Evolutionary conservation across 2,329 filamentous ascomycete genomes (phyloP).

Genomic region (Fusarium ambrosium): DNA sequence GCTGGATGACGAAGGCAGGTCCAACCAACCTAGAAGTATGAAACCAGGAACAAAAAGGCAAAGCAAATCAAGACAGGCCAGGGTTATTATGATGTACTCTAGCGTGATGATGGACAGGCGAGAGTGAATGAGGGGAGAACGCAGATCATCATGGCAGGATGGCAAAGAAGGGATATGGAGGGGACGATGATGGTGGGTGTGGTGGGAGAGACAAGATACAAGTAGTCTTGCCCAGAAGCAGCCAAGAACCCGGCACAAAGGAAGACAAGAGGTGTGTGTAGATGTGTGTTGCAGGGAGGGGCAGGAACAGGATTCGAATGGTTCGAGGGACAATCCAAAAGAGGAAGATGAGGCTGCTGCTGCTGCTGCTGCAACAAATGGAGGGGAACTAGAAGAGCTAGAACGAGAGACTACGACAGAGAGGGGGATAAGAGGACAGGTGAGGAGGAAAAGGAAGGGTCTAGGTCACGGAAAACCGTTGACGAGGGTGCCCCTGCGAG

Average conservation of each 20-base stretch:
- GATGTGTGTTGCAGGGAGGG: conserved; percentile 13
- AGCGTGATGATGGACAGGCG: not conserved
- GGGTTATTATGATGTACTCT: conserved; percentile 6
- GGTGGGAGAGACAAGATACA: conserved; percentile 35
- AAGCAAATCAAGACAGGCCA: conserved; percentile 2
- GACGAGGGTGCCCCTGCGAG: conserved; percentile 37
- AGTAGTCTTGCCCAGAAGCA: conserved; percentile 31
- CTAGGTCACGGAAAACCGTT: conserved; percentile 23
- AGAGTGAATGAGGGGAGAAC: not conserved
- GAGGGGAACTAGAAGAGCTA: conserved; percentile 15
- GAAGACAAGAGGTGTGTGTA: conserved; percentile 7
- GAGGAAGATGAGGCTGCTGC: conserved; percentile 21
- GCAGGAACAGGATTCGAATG: conserved; percentile 12
- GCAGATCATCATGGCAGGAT: conserved; percentile 28
- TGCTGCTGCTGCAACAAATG: conserved; percentile 3
- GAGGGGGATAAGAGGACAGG: not conserved
- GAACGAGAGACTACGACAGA: conserved; percentile 7
- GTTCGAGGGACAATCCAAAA: conserved; percentile 22
- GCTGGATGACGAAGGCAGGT: conserved; percentile 2
- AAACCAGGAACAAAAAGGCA: not conserved
- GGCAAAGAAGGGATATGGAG: conserved; percentile 26
- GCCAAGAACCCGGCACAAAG: conserved; percentile 32
- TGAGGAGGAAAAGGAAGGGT: conserved; percentile 8
- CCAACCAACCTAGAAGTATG: conserved; percentile 20
- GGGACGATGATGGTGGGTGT: conserved; percentile 22